These are phyloP conservation scores for Wallacemonas sp. DNA, from an alignment of 208 protist genomes.

Conservation along the genomic window DNA sequence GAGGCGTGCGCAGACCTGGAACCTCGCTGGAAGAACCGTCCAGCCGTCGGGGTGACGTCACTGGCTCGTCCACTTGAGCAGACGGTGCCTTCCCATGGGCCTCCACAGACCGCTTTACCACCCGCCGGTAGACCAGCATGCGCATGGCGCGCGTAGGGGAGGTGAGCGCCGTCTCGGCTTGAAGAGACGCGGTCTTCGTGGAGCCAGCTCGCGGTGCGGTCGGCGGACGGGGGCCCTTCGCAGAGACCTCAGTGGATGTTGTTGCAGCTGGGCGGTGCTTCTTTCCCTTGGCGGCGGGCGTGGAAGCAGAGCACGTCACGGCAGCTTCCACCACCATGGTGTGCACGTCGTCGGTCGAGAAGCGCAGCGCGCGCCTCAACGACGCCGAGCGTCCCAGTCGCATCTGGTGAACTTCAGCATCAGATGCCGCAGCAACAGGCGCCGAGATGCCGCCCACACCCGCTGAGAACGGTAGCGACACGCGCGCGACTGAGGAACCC, in stretches of 20 bases:
- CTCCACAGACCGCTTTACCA: background rate
- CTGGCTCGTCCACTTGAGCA: background rate
- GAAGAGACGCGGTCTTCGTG: background rate
- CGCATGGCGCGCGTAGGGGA: background rate
- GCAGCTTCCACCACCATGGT: background rate
- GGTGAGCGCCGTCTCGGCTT: background rate
- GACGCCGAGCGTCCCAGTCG: background rate
- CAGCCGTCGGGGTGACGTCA: background rate
- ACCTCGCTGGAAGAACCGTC: background rate
- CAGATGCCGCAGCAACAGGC: background rate
- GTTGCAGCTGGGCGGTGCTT: too few species aligned
- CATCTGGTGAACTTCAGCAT: too few species aligned
- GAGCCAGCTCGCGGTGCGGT: background rate
- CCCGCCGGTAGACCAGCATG: constrained; percentile 3
- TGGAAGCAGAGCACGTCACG: background rate
- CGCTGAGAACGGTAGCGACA: background rate
- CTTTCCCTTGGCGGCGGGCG: background rate
- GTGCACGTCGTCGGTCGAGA: constrained; percentile 1
- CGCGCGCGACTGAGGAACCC: background rate
- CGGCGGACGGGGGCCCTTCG: background rate
- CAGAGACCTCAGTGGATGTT: background rate
- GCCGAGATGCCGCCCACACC: background rate
- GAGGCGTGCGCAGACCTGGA: too few species aligned
- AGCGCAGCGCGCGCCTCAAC: background rate
- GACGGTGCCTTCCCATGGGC: background rate